Evolutionary conservation across 1,284 basidiomycete genomes (phyloP).

Genomic region (Moesziomyces antarcticus): DNA sequence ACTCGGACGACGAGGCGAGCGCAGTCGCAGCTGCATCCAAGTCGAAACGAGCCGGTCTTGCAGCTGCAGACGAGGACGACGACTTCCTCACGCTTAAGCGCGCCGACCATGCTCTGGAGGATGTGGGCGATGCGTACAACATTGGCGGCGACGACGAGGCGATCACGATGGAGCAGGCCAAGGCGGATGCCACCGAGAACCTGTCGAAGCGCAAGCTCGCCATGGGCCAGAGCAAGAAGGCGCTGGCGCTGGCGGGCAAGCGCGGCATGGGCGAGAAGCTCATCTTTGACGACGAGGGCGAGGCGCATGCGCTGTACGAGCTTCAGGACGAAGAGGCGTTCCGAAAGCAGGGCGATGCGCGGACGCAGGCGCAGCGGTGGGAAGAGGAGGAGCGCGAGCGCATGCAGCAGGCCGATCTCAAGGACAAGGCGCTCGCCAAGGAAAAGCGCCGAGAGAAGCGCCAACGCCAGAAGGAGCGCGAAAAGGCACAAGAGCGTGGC

Average conservation of each 20-base stretch:
- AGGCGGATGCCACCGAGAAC: constrained; percentile 69
- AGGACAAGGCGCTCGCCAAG: constrained; percentile 62
- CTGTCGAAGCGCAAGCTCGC: constrained; percentile 77
- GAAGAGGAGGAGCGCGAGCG: constrained; percentile 81
- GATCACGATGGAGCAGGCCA: constrained; percentile 39
- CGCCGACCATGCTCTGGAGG: constrained; percentile 80
- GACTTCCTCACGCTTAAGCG: constrained; percentile 95
- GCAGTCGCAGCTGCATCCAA: constrained; percentile 7
- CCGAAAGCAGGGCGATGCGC: constrained; percentile 77
- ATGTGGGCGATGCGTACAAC: constrained; percentile 50
- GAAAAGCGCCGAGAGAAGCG: constrained; percentile 69
- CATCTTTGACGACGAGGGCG: constrained; percentile 78
- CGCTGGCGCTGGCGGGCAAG: constrained; percentile 82
- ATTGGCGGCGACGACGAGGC: constrained; percentile 17
- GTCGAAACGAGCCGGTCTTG: constrained; percentile 2
- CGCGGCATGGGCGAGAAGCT: constrained; percentile 79
- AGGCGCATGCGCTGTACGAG: constrained; percentile 74
- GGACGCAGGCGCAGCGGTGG: constrained; percentile 80
- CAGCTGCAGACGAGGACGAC: constrained; percentile 71
- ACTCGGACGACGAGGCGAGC: constrained; percentile 26
- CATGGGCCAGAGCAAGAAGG: constrained; percentile 82
- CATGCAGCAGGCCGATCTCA: constrained; percentile 77
- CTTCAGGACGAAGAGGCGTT: constrained; percentile 77
- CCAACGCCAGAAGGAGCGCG: constrained; percentile 85
- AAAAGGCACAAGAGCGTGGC: constrained; percentile 73